Base-by-base conservation (phyloP, 495 filamentous ascomycete genomes). In the Aspergillus wentii region DNA sequence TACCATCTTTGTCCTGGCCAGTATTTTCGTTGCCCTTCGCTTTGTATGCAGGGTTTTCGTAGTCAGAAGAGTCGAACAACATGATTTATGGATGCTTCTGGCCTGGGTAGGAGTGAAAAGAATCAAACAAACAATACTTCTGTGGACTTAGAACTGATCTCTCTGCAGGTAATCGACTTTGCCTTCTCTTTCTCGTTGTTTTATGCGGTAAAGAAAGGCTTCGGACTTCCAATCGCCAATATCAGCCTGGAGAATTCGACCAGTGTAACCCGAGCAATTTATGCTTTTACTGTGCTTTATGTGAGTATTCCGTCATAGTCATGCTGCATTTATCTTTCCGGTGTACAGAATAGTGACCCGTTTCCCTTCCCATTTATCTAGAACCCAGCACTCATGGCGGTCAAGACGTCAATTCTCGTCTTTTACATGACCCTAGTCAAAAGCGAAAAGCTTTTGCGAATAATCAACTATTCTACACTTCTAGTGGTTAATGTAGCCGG, bases 401-500 rank as follows among this genome's bases (percentile, higher is more conserved):
- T 88, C 32, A 97, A 95, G 62, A 88, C 87, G 4, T 91, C 86
- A 11, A 87, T 97, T 45, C 74, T 95, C 33, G 62, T 90, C 40
- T 95, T 94, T 56, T 95, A 88, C 64, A 72, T 94, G 19, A 79
- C 83, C 21, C 64, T 95, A 32, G 82, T 86, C 5, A 80, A 78
- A 47, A 80, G 80, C 20, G 80, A 88, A 26, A 81, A 82, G 46
- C 62, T 86, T 18, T 80, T 90, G 49, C 75, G 79, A 46, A 75
- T 78, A 61, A 72, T 76, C 3, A 86, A 83, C 16, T 83, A 85
- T 66, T 69, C 66, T 13, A 85, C 85, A 2, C 60, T 94, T 4
- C 57, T 64, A 20, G 76, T 89, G 10, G 88, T 92, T 33, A 91
- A 90, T 52, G 58, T 74, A 2, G 85, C 83, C 15, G 91, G 90